Evolutionary conservation across 345 rosid genomes (phyloP), one percentile per base, ranked within the genome.

Genomic region (Hibiscus syriacus): DNA sequence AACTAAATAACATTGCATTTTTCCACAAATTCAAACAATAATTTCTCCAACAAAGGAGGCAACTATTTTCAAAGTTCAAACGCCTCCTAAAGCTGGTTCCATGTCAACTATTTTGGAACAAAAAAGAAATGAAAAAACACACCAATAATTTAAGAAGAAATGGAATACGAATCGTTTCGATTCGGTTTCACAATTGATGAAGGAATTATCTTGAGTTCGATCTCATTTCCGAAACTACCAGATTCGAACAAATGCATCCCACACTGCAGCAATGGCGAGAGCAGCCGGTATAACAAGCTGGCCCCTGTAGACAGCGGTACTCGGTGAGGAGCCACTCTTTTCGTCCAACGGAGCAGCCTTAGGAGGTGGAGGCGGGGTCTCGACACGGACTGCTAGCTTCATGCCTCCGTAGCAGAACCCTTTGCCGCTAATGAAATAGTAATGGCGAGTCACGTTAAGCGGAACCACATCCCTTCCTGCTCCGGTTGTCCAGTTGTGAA

Each of bases 401-500:
- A 90, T 87, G 70, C 97, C 98, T 0, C 83, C 75, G 11, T n/a
- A 89, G 81, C 99, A 95, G 82, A 87, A 89, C 20, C 99, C 96
- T 57, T 82, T 86, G 71, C 99, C 93, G 22, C 97, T 92, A 32
- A 92, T 72, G 72, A 92, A 74, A 70, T 88, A 95, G 85, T 81
- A 92, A 23, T 76, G 67, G 2, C 87, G 84, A 6, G 96, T 95
- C 54, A 69, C 92, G 13, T 94, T 94, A 67, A 94, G 86, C 5
- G 89, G 96, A 79, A 90, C 96, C 14, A 92, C 83, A 25, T 94
- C 99, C 64, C 99, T 84, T 71, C 99, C 98, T 2, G 93, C 88
- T 66, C 98, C 98, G 7, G 54, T 82, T 16, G 90, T 94, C 96
- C 93, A 94, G 58, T 90, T 92, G 53, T 82, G 83, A 23, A 88